A percentile compares a stretch with the other conserved stretches of the same genome.
These are phyloP conservation scores for Thelephora terrestris DNA, from an alignment of 1,284 basidiomycete genomes.

Conservation along the genomic window DNA sequence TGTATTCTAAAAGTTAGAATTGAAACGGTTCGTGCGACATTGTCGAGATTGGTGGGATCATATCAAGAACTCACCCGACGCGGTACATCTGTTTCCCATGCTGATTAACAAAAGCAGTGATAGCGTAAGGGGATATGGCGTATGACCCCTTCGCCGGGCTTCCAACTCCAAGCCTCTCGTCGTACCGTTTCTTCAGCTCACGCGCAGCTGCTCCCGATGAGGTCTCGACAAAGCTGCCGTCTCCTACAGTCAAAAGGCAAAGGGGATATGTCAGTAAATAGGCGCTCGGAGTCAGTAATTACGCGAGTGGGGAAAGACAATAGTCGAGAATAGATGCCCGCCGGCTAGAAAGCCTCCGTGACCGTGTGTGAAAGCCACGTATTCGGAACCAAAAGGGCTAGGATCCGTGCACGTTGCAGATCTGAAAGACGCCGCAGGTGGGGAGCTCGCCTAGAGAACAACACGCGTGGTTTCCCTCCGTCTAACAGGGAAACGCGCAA, in stretches of 20 bases:
- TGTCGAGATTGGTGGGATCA: not conserved
- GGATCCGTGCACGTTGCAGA: not conserved
- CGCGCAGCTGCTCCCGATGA: conserved; percentile 61
- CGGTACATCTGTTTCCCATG: conserved; percentile 67
- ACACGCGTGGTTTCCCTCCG: no score
- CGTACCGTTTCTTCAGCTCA: conserved; percentile 64
- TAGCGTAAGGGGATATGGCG: conserved; percentile 69
- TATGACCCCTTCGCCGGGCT: conserved; percentile 63
- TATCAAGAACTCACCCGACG: conserved; percentile 44
- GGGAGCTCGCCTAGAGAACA: not conserved
- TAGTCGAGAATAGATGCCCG: no score
- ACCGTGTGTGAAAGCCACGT: no score
- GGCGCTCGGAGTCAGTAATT: no score
- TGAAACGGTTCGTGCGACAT: not conserved
- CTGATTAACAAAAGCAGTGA: conserved; percentile 69
- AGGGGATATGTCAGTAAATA: not conserved
- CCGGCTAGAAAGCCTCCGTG: no score
- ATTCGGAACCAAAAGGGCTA: no score
- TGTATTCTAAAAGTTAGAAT: conserved; percentile 15
- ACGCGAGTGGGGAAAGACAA: no score
- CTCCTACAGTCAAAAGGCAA: conserved; percentile 33
- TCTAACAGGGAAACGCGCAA: no score
- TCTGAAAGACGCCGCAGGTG: not conserved
- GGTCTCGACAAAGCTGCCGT: conserved; percentile 70
- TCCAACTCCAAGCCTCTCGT: conserved; percentile 54